These are phyloP conservation scores for Cymbopogon citratus DNA, from an alignment of 176 grass and related monocot species.

Conservation along the genomic window DNA sequence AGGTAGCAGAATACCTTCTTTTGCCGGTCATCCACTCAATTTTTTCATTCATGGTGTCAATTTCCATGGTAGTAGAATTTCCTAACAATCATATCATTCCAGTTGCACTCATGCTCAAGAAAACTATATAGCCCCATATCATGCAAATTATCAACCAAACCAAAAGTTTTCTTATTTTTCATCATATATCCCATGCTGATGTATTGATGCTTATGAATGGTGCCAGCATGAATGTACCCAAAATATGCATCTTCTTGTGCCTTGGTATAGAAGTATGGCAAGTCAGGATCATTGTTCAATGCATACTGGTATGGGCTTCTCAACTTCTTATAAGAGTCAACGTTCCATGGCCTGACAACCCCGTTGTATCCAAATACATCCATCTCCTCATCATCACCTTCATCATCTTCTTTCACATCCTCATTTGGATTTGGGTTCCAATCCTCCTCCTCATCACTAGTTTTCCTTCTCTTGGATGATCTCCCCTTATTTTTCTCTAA, in stretches of 20 bases:
- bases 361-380: neutral
- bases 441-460: neutral
- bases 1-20: neutral
- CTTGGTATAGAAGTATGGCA: neutral
- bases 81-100: neutral
- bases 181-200: neutral
- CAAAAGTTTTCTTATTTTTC: neutral
- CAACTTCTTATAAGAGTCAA: neutral
- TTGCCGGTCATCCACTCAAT: neutral
- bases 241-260: neutral
- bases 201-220: neutral
- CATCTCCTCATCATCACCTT: neutral
- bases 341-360: neutral
- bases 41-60: neutral
- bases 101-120: neutral
- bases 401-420: neutral
- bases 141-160: no score
- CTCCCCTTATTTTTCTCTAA: neutral
- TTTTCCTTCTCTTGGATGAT: neutral
- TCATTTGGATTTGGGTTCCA: neutral
- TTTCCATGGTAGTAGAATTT: neutral
- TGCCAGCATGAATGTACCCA: neutral
- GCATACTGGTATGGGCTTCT: no score
- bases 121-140: neutral
- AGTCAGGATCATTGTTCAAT: neutral